A percentile compares a stretch with the other conserved stretches of the same genome.
phyloP scores from a whole-genome alignment of 108 stramenopile species.

The Cyclotella cryptica region DNA sequence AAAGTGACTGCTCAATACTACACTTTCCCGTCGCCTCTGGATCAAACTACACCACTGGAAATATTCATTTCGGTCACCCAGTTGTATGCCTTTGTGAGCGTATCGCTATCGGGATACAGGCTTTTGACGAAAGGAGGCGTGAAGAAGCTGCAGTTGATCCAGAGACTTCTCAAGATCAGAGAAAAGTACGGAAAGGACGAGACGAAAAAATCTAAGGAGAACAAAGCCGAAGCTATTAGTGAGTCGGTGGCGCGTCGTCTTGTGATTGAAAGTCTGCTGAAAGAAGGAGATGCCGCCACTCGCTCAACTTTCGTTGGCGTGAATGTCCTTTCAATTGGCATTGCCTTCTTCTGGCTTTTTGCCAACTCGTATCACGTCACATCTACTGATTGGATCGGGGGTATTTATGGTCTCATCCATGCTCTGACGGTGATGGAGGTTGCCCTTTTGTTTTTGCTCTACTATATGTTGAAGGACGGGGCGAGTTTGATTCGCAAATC shows the following conservation, averaged over 20 bases:
- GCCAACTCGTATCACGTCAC: slow-evolving; percentile 87
- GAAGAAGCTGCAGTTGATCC: slow-evolving; percentile 63
- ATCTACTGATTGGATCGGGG: slow-evolving; percentile 82
- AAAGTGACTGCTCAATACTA: slow-evolving; percentile 57
- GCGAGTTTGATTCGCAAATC: slow-evolving; percentile 46
- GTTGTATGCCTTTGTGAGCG: slow-evolving; percentile 70
- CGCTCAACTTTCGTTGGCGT: slow-evolving; percentile 67
- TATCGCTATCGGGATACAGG: slow-evolving; percentile 57
- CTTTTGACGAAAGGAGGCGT: slow-evolving; percentile 53
- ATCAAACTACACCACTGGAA: slow-evolving; percentile 86
- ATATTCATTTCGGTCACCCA: slow-evolving; percentile 80
- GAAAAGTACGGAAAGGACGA: slow-evolving; percentile 12
- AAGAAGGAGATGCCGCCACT: slow-evolving; percentile 64
- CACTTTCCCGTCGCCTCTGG: slow-evolving; percentile 62
- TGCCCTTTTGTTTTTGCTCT: slow-evolving; percentile 70
- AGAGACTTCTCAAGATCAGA: slow-evolving; percentile 48
- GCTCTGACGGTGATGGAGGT: slow-evolving; percentile 84
- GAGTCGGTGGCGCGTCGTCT: slow-evolving; percentile 57
- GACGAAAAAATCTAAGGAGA: slow-evolving; percentile 24
- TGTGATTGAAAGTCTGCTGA: slow-evolving; percentile 61
- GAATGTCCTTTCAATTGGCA: slow-evolving; percentile 68
- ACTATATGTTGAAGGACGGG: slow-evolving; percentile 80
- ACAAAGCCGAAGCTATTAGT: slow-evolving; percentile 15
- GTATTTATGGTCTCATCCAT: slow-evolving; percentile 77
- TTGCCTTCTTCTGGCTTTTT: slow-evolving; percentile 85